Evolutionary conservation across 116 monocot genomes (phyloP).

Genomic region (Posidonia oceanica): DNA sequence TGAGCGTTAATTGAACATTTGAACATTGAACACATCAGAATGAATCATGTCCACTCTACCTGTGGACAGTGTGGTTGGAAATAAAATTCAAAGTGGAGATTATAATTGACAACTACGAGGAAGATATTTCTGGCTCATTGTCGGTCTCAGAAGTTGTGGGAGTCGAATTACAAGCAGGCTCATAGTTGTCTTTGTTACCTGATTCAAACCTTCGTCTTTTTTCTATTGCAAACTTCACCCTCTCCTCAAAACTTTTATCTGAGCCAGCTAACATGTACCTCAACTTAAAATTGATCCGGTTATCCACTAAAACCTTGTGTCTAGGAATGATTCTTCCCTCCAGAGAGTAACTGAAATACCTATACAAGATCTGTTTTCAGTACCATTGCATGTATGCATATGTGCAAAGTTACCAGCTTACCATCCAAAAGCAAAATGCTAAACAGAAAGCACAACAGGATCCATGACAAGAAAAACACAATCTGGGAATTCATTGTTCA

Average conservation of each 20-base stretch:
- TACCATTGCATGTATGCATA: not conserved
- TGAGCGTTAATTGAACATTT: too few relatives aligned
- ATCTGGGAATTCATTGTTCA: too few relatives aligned
- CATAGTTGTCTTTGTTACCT: constrained; percentile 6
- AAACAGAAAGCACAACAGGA: too few relatives aligned
- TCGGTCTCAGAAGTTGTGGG: not conserved
- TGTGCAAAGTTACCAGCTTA: not conserved
- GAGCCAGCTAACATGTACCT: constrained; percentile 68
- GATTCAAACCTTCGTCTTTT: constrained; percentile 58
- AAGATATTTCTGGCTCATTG: not conserved
- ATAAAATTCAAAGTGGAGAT: too few relatives aligned
- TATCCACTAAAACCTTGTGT: constrained; percentile 63
- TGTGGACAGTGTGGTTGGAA: too few relatives aligned
- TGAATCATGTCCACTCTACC: too few relatives aligned
- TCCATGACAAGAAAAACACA: too few relatives aligned
- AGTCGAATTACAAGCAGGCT: constrained; percentile 3
- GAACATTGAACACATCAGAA: too few relatives aligned
- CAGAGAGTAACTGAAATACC: constrained; percentile 92
- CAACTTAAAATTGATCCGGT: constrained; percentile 78
- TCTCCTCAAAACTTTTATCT: constrained; percentile 58
- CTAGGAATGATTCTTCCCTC: constrained; percentile 85
- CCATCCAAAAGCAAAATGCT: too few relatives aligned
- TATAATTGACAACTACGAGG: not conserved
- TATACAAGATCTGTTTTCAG: constrained; percentile 20
- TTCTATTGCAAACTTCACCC: constrained; percentile 52